Base-by-base conservation (phyloP, 805 yeast species). In the Candida krabiensis region DNA sequence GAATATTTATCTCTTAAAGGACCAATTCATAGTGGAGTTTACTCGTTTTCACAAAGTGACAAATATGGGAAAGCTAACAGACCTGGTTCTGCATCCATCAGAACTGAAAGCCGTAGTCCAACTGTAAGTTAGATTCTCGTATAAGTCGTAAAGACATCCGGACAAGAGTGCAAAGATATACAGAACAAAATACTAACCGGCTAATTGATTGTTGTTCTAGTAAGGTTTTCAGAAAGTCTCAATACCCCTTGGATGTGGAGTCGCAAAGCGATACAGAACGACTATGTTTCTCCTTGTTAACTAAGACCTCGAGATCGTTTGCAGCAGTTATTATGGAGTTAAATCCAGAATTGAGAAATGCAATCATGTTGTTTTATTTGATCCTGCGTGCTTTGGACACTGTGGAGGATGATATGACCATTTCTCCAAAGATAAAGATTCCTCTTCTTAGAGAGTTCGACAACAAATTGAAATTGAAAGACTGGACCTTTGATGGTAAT, bases 341-440 rank as follows among this genome's bases (percentile, higher is more conserved):
- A 43, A 83, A 88, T 58, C 97, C 97, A 0, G 96, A 89, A 55
- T 69, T 93, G 47, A 77, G 96, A 48, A 80, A 80, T 47, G 86
- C 84, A 1, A 75, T 87, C 44, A 81, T 80, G 89, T 43, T 93
- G 5, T 93, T 93, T 64, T 93, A 93, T 63, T 64, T 93, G 39
- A 73, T 89, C 16, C 67, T 93, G 47, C 76, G 99, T 44, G 99
- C 96, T 2, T 75, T 93, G 53, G 99, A 93, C 58, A 93, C 99
- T 1, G 75, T 93, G 39, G 99, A 93, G 62, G 99, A 93, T 62
- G 98, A 93, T 61, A 89, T 89, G 95, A 76, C 93, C 7, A 67
- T 93, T 41, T 83, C 78, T 44, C 80, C 85, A 4, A 69, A 71
- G 15, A 52, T 79, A 43, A 93, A 93, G 65, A 66, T 89, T 18